Base-by-base conservation (phyloP, 352 stramenopile genomes). In the Globisporangium ultimum region DNA sequence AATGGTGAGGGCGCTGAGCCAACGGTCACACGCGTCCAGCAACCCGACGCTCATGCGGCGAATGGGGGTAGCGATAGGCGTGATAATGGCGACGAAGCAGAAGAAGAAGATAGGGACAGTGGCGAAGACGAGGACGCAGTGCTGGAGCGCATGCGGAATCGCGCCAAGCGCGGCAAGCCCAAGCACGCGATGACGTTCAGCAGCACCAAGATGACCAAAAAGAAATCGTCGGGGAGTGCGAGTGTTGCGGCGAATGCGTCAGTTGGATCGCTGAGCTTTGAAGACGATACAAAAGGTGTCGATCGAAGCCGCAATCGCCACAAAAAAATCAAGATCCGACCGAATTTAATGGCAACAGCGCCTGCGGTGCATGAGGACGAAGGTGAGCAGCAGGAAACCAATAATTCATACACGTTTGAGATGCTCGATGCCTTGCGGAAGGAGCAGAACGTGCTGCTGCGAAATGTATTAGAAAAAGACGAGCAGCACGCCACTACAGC, bases 391-490 rank as follows among this genome's bases (percentile, higher is more conserved):
- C 15, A 8, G 3, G 61, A 74, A 11, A 47, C 50, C 12, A 42
- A 22, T 12, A 70, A 60, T 34, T 34, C 60, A 15, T 93, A 93
- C 57, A 87, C 80, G 34, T 51, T 50, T 3, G 77, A 88, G 48
- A 84, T 83, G 72, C 55, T 93, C 20, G 76, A 67, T 45, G 69
- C 75, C 4, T 47, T 93, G 55, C 56, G 71, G 13, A 70, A 67
- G n/a, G 80, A 89, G n/a, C 83, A 93, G 58, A 91, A 86, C 20
- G 72, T 89, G 46, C 47, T 87, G 53, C 49, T 80, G 43, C 49
- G 67, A 6, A 60, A 21, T 46, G 46, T 41, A 8, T 34, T 15
- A 21, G 51, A 41, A 9, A 48, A 61, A 12, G 63, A 58, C n/a
- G 41, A 56, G 18, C 40, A 52, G 28, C 28, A 36, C 28, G 28